Percentiles rank a stretch among this genome's conserved stretches.
Evolutionary conservation across 2,329 filamentous ascomycete species (phyloP).

Genomic region (Ophiosphaerella korrae): DNA sequence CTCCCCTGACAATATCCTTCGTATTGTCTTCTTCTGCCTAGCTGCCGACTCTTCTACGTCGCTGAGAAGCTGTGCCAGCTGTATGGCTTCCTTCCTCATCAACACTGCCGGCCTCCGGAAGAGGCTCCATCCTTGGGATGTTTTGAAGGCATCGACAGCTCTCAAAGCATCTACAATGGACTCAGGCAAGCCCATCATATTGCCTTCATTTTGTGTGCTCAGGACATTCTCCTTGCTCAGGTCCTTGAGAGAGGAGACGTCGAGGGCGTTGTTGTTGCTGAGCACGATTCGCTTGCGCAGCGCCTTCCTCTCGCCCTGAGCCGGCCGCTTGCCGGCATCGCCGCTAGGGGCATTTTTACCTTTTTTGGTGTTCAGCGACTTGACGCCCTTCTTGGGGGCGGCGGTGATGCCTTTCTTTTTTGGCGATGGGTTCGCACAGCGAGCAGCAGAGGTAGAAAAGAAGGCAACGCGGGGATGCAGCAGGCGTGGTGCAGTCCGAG

Average conservation of each 20-base stretch:
- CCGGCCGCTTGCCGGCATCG: slow-evolving; percentile 61
- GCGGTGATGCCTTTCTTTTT: slow-evolving; percentile 36
- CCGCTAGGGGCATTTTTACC: slow-evolving; percentile 47
- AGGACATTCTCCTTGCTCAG: slow-evolving; percentile 61
- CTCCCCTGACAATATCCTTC: slow-evolving; percentile 74
- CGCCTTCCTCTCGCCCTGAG: slow-evolving; percentile 82
- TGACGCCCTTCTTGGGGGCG: slow-evolving; percentile 44
- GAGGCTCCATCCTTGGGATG: slow-evolving; percentile 83
- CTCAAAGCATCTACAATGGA: slow-evolving; percentile 78
- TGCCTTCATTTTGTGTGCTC: slow-evolving; percentile 58
- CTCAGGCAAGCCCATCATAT: slow-evolving; percentile 72
- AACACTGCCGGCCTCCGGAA: slow-evolving; percentile 83
- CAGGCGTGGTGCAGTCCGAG: slow-evolving; percentile 30
- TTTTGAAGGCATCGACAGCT: slow-evolving; percentile 87
- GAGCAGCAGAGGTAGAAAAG: slow-evolving; percentile 44
- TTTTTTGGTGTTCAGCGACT: slow-evolving; percentile 50
- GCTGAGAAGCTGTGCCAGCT: slow-evolving; percentile 61
- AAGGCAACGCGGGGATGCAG: slow-evolving; percentile 32
- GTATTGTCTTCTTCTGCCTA: slow-evolving; percentile 59
- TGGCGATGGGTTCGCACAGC: slow-evolving; percentile 26
- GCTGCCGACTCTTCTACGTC: slow-evolving; percentile 63
- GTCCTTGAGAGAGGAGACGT: slow-evolving; percentile 70
- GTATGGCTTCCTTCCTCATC: slow-evolving; percentile 76
- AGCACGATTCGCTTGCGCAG: slow-evolving; percentile 87
- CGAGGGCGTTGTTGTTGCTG: slow-evolving; percentile 90